phyloP scores from a whole-genome alignment of 2,329 filamentous ascomycete species.

The Dactylonectria estremocensis region DNA sequence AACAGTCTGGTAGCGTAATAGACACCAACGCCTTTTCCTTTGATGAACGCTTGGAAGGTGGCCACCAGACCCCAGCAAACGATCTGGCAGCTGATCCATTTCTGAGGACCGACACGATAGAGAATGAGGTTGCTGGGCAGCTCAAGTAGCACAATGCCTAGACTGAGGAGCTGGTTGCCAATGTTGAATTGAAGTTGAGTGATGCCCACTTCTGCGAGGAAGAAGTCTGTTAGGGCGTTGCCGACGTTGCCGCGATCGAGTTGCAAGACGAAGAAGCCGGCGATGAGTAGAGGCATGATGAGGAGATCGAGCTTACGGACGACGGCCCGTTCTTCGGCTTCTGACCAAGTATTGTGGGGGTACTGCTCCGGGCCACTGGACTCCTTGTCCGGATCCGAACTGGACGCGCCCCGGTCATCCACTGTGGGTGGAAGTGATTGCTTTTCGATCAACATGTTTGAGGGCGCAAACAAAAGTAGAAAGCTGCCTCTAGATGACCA shows the following conservation, averaged over 20 bases:
- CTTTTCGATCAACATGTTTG: too few relatives aligned
- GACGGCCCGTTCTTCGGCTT: too few relatives aligned
- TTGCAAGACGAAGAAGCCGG: constrained; percentile 62
- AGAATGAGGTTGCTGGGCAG: constrained; percentile 49
- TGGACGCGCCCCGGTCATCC: too few relatives aligned
- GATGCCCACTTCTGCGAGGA: constrained; percentile 62
- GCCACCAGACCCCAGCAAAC: constrained; percentile 51
- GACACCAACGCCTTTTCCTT: background rate
- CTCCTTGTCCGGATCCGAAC: too few relatives aligned
- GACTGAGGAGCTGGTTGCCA: constrained; percentile 61
- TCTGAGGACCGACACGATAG: constrained; percentile 60
- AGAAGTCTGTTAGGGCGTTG: constrained; percentile 57
- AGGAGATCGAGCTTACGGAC: constrained; percentile 52
- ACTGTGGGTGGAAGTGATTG: too few relatives aligned
- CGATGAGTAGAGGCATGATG: constrained; percentile 61
- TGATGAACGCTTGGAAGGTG: constrained; percentile 53
- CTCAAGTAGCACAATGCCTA: constrained; percentile 33
- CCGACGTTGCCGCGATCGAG: constrained; percentile 53
- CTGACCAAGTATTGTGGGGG: too few relatives aligned
- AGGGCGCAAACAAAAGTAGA: constrained; percentile 2
- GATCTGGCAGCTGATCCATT: constrained; percentile 56
- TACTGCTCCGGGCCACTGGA: too few relatives aligned
- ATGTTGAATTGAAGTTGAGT: constrained; percentile 64
- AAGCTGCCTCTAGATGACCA: constrained; percentile 7
- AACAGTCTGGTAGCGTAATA: too few relatives aligned